Conservation (phyloP, 2,329 filamentous ascomycete genomes). For the Microcyclosporella mali region DNA sequence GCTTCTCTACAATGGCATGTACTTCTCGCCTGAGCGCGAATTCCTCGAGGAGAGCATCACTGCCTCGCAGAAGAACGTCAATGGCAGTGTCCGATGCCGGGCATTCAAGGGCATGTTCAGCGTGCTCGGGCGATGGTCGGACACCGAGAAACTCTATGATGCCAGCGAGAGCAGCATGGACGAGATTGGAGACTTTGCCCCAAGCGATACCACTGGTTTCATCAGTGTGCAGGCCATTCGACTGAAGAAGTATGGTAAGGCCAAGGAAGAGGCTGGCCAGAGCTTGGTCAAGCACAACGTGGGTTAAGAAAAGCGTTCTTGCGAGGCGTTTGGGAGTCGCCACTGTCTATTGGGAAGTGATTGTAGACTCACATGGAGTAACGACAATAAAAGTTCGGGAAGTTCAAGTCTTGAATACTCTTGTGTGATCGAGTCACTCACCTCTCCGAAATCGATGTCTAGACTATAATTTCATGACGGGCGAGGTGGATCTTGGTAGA, state of each 20-base stretch:
- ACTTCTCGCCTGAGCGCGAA: conserved; percentile 66
- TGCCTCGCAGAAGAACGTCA: conserved; percentile 55
- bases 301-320: background rate
- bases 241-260: conserved; percentile 40
- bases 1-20: conserved; percentile 56
- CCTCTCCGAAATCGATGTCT: too few species aligned
- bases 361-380: too few species aligned
- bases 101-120: conserved; percentile 62
- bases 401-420: too few species aligned
- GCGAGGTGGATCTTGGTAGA: too few species aligned
- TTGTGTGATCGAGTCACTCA: too few species aligned
- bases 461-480: too few species aligned
- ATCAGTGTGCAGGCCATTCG: conserved; percentile 63
- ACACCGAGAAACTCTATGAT: conserved; percentile 65
- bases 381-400: too few species aligned
- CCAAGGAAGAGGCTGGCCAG: conserved; percentile 33
- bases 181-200: conserved; percentile 61
- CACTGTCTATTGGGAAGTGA: too few species aligned
- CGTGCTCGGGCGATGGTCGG: conserved; percentile 53
- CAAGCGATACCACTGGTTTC: conserved; percentile 61
- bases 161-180: conserved; percentile 64
- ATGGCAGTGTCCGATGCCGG: conserved; percentile 56
- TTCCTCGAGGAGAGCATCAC: conserved; percentile 62
- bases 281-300: conserved; percentile 25
- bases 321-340: background rate